A percentile compares a stretch with the other conserved stretches of the same genome.
These are phyloP conservation scores for Petunia hybrid DNA, from an alignment of 305 asterid genomes.

Conservation along the genomic window DNA sequence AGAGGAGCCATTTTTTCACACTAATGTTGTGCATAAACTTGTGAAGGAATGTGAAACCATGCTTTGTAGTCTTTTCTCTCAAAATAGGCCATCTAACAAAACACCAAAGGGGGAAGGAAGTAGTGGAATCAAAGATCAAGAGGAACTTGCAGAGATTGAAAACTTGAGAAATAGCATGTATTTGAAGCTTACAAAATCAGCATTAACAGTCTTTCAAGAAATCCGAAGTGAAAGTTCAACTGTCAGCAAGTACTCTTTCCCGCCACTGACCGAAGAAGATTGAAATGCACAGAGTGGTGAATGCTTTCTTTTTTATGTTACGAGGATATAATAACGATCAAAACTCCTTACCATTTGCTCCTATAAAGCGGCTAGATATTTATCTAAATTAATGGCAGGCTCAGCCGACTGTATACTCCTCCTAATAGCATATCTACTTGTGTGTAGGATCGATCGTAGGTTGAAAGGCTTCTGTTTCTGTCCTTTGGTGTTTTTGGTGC, in stretches of 20 bases:
- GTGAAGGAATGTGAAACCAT: constrained; percentile 76
- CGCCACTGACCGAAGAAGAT: constrained; percentile 47
- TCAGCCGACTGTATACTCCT: too few relatives aligned
- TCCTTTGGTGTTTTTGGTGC: too few relatives aligned
- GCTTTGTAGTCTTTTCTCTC: constrained; percentile 60
- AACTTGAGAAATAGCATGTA: constrained; percentile 64
- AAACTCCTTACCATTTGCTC: too few relatives aligned
- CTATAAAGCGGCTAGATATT: too few relatives aligned
- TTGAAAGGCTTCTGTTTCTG: too few relatives aligned
- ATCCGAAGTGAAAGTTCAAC: constrained; percentile 80
- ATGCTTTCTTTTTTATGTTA: too few relatives aligned
- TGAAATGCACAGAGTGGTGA: too few relatives aligned
- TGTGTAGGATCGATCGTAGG: too few relatives aligned
- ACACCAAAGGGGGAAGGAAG: not conserved
- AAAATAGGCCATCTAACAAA: constrained; percentile 49
- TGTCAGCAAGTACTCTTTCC: constrained; percentile 65
- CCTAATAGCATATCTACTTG: too few relatives aligned
- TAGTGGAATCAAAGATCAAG: constrained; percentile 40
- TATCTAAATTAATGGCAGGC: too few relatives aligned
- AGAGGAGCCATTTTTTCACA: constrained; percentile 71
- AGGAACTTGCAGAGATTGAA: constrained; percentile 63
- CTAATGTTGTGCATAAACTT: constrained; percentile 62
- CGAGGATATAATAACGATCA: too few relatives aligned
- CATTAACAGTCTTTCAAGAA: constrained; percentile 63
- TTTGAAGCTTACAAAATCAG: constrained; percentile 64